These are phyloP conservation scores for Tylopilus vinaceipallidus DNA, from an alignment of 768 basidiomycete species.

Conservation along the genomic window DNA sequence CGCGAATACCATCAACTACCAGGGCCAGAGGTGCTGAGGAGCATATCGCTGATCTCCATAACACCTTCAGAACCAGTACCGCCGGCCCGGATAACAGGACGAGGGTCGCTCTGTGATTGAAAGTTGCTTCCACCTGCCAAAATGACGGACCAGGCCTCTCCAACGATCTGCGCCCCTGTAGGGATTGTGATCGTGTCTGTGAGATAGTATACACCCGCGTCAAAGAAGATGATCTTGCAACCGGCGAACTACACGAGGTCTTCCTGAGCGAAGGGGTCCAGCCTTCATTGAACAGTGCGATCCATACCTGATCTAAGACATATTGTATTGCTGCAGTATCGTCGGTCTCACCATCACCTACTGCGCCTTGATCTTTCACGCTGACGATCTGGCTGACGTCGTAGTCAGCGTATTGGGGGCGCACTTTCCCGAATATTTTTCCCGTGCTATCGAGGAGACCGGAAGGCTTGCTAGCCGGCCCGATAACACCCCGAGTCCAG, in stretches of 20 bases:
- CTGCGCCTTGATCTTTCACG: slow-evolving; percentile 65
- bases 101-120: slow-evolving; percentile 37
- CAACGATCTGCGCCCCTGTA: slow-evolving; percentile 44
- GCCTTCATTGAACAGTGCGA: background rate
- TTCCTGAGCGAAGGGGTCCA: background rate
- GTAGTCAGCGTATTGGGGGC: slow-evolving; percentile 65
- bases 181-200: slow-evolving; percentile 49
- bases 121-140: slow-evolving; percentile 44
- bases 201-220: slow-evolving; percentile 55
- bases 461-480: slow-evolving; percentile 47
- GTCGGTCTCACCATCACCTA: slow-evolving; percentile 72
- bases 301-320: slow-evolving; percentile 50
- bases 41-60: slow-evolving; percentile 62
- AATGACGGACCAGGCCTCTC: slow-evolving; percentile 50
- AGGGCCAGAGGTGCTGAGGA: slow-evolving; percentile 58
- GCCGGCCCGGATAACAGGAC: slow-evolving; percentile 44
- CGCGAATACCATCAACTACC: too few relatives aligned
- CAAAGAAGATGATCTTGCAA: slow-evolving; percentile 80
- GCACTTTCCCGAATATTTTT: slow-evolving; percentile 56
- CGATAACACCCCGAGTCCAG: slow-evolving; percentile 52
- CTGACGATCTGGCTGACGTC: slow-evolving; percentile 64
- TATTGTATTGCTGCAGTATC: slow-evolving; percentile 66
- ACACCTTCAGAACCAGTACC: slow-evolving; percentile 44
- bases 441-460: slow-evolving; percentile 56
- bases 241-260: slow-evolving; percentile 51